These are phyloP conservation scores for Carex pumila DNA, from an alignment of 176 grass and related monocot genomes.

Conservation along the genomic window DNA sequence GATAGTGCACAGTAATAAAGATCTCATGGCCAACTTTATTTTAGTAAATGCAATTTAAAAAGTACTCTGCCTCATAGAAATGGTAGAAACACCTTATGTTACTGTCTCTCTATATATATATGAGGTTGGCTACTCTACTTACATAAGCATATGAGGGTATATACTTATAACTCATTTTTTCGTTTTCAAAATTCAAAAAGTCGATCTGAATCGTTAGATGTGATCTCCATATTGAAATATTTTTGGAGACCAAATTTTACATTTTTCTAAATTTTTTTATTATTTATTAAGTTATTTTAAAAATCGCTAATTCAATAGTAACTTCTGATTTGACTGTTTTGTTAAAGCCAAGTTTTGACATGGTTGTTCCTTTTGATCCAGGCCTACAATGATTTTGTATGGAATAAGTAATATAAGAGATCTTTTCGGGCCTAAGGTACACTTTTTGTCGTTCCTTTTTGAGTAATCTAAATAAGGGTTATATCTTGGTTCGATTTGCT, in stretches of 20 bases:
- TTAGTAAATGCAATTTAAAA: background rate
- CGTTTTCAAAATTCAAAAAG: too few relatives aligned
- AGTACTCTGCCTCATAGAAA: background rate
- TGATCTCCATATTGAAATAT: too few relatives aligned
- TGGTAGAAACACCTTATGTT: background rate
- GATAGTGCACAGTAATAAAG: background rate
- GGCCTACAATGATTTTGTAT: conserved; percentile 93
- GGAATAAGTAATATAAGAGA: conserved; percentile 74
- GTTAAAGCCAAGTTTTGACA: background rate
- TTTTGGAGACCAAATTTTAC: too few relatives aligned
- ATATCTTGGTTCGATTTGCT: background rate
- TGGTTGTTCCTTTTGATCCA: conserved; percentile 20
- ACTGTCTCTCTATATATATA: background rate
- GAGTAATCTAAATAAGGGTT: background rate
- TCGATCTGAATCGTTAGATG: too few relatives aligned
- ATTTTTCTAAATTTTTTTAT: too few relatives aligned
- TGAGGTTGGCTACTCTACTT: too few relatives aligned
- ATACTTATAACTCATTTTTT: too few relatives aligned
- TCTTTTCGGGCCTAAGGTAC: conserved; percentile 95
- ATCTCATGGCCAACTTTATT: background rate
- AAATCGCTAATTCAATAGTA: too few relatives aligned
- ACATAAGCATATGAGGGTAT: too few relatives aligned
- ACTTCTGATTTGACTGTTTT: too few relatives aligned
- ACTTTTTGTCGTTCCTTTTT: background rate
- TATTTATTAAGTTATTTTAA: too few relatives aligned